A percentile compares a stretch with the other conserved stretches of the same genome.
These are phyloP conservation scores for Boletus pseudo-olivaceus DNA, from an alignment of 768 basidiomycete genomes.

Conservation along the genomic window DNA sequence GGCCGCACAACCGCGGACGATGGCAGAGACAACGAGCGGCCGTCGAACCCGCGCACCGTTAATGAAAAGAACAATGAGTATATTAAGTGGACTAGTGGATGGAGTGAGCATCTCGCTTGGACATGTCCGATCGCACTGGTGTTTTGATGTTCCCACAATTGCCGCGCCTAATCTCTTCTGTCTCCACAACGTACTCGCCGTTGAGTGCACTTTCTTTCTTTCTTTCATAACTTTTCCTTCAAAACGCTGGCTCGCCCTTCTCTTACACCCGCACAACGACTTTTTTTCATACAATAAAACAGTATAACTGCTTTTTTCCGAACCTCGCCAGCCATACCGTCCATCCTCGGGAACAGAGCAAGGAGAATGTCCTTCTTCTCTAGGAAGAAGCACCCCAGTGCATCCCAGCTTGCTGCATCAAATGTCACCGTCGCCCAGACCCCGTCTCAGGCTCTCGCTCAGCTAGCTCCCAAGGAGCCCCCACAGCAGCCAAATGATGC, in stretches of 20 bases:
- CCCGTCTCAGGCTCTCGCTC: slow-evolving; percentile 65
- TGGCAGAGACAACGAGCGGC: slow-evolving; percentile 9
- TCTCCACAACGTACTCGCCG: slow-evolving; percentile 12
- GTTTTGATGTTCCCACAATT: slow-evolving; percentile 10
- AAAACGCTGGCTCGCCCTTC: slow-evolving; percentile 25
- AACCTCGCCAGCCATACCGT: slow-evolving; percentile 58
- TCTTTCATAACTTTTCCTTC: slow-evolving; percentile 10
- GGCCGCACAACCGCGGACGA: slow-evolving; percentile 7
- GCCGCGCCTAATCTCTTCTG: slow-evolving; percentile 17
- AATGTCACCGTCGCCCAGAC: slow-evolving; percentile 59
- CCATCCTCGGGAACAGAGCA: slow-evolving; percentile 53
- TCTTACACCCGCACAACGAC: neutral
- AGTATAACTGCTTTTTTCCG: slow-evolving; percentile 14
- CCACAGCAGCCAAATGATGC: slow-evolving; percentile 30
- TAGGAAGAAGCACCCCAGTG: slow-evolving; percentile 72
- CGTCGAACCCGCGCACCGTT: slow-evolving; percentile 3
- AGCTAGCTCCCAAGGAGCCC: slow-evolving; percentile 39
- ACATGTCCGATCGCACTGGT: neutral
- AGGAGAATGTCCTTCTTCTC: slow-evolving; percentile 94
- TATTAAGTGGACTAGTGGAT: neutral
- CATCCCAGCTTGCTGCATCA: slow-evolving; percentile 40
- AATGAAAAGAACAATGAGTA: neutral
- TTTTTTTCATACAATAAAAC: slow-evolving; percentile 12
- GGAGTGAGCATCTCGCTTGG: slow-evolving; percentile 1
- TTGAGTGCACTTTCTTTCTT: slow-evolving; percentile 5